These are phyloP conservation scores for Galeopsis tetrahit DNA, from an alignment of 257 asterid species.

Conservation along the genomic window DNA sequence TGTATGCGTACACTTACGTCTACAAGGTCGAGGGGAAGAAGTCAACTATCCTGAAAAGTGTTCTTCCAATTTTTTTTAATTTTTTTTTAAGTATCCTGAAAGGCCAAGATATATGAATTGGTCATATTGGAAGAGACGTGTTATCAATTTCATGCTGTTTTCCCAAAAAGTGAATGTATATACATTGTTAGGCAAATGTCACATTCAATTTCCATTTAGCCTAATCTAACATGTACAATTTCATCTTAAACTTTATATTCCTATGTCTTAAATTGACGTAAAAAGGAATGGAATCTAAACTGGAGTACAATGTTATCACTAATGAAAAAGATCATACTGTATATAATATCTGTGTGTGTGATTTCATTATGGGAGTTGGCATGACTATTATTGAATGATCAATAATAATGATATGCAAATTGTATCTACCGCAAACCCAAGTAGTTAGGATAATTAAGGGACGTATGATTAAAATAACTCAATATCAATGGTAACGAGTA, in stretches of 20 bases:
- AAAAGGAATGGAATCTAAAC: neutral
- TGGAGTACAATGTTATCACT: neutral
- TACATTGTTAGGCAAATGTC: conserved; percentile 48
- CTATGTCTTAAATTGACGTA: neutral
- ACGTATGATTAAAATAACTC: too few relatives aligned
- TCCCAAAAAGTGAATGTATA: neutral
- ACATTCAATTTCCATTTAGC: conserved; percentile 31
- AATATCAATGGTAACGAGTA: too few relatives aligned
- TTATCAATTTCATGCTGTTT: conserved; percentile 29
- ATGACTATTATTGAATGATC: too few relatives aligned
- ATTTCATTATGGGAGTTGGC: too few relatives aligned
- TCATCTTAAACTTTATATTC: conserved; percentile 13
- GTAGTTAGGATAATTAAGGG: too few relatives aligned
- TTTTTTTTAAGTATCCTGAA: conserved; percentile 11
- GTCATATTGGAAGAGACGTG: conserved; percentile 57
- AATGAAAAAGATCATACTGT: too few relatives aligned
- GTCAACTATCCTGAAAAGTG: conserved; percentile 38
- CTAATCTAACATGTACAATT: conserved; percentile 1
- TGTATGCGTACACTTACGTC: neutral
- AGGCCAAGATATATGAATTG: conserved; percentile 33
- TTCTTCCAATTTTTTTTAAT: too few relatives aligned
- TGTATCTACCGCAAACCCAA: too few relatives aligned
- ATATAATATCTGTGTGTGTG: too few relatives aligned
- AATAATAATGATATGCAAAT: too few relatives aligned
- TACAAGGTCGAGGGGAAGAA: neutral